A percentile compares a stretch with the other conserved stretches of the same genome.
phyloP scores from a whole-genome alignment of 345 rosid genomes.

The Angophora floribunda region DNA sequence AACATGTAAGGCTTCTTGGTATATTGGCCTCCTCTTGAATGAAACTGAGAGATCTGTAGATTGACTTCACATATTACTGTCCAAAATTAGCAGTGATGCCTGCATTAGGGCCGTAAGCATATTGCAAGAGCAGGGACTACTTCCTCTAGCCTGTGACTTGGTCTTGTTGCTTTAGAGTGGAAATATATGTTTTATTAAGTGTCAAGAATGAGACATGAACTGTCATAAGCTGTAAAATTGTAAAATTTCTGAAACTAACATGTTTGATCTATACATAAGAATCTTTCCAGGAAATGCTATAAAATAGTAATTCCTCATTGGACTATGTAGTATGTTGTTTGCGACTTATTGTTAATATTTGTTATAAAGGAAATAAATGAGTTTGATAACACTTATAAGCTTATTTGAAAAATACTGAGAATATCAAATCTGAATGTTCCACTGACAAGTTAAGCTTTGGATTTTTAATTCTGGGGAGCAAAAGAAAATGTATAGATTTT shows the following conservation, averaged over 20 bases:
- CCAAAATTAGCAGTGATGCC: not conserved
- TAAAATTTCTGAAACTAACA: not conserved
- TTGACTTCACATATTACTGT: not conserved
- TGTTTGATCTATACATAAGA: not conserved
- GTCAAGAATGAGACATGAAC: not conserved
- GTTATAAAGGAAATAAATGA: not conserved
- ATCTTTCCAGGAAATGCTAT: not conserved
- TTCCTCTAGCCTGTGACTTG: not conserved
- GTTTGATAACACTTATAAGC: not conserved
- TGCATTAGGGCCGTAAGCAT: not conserved
- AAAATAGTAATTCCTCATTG: not conserved
- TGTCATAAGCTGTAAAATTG: not conserved
- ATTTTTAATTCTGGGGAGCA: not conserved
- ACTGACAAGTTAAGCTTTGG: not conserved
- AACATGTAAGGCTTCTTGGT: conserved; percentile 49
- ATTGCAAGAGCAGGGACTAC: not conserved
- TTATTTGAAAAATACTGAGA: not conserved
- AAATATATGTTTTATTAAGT: not conserved
- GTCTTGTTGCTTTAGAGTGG: not conserved
- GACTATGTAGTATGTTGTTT: not conserved
- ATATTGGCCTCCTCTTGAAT: not conserved
- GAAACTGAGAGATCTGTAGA: not conserved
- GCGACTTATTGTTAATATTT: not conserved
- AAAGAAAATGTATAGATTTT: not conserved
- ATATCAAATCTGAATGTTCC: not conserved